Conservation (phyloP, 2,329 filamentous ascomycete species). For the Tympanopsis confertula region DNA sequence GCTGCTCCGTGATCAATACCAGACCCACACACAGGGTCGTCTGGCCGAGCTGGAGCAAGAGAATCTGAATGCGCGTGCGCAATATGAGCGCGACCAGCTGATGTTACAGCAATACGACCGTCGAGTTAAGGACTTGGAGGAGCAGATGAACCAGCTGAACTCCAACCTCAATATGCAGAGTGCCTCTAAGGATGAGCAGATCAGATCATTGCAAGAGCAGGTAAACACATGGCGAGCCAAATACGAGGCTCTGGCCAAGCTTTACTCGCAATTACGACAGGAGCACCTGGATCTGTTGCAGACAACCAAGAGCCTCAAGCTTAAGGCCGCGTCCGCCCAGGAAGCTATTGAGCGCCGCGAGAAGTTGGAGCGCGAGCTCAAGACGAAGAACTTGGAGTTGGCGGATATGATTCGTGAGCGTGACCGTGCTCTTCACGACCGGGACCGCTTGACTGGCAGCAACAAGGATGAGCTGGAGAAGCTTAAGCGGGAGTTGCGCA, state of each 20-base stretch:
- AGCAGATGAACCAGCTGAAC: constrained; percentile 72
- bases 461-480: constrained; percentile 93
- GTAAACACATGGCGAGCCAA: constrained; percentile 96
- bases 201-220: constrained; percentile 84
- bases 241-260: constrained; percentile 89
- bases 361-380: constrained; percentile 92
- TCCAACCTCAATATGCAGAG: constrained; percentile 77
- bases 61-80: constrained; percentile 83
- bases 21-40: constrained; percentile 90
- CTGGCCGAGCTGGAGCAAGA: constrained; percentile 90
- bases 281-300: constrained; percentile 91
- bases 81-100: constrained; percentile 93
- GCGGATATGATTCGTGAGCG: constrained; percentile 97
- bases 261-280: constrained; percentile 90
- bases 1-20: constrained; percentile 74
- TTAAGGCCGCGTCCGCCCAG: constrained; percentile 92
- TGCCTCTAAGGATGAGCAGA: constrained; percentile 85
- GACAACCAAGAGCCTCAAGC: constrained; percentile 89
- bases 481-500: constrained; percentile 80
- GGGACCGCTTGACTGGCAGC: constrained; percentile 73
- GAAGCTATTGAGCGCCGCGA: constrained; percentile 91
- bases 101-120: constrained; percentile 96
- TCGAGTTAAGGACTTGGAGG: constrained; percentile 83
- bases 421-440: constrained; percentile 84
- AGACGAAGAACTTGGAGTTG: constrained; percentile 97